phyloP scores from a whole-genome alignment of 1,139 yeast species.

The Yamadazyma diospyri region DNA sequence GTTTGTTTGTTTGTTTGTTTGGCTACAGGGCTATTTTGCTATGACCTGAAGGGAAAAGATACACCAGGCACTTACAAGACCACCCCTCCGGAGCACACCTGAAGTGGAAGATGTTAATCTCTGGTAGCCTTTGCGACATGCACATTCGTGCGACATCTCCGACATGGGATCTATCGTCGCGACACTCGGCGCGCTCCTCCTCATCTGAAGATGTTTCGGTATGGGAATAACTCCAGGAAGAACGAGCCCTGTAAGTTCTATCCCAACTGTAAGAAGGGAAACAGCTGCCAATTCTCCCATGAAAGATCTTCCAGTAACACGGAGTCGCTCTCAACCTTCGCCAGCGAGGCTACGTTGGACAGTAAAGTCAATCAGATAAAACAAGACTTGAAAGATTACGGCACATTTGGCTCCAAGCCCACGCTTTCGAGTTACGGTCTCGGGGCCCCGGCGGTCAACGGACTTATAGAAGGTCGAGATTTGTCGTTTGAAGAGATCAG shows the following conservation, averaged over 20 bases:
- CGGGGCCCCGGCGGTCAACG: conserved; percentile 24
- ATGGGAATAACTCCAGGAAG: conserved; percentile 2
- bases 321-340: conserved; percentile 12
- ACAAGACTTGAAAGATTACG: conserved; percentile 14
- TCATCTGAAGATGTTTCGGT: conserved; percentile 3
- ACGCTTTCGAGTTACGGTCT: conserved; percentile 26
- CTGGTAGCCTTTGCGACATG: too few relatives aligned
- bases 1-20: too few relatives aligned
- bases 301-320: conserved; percentile 7
- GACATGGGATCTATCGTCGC: too few relatives aligned
- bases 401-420: conserved; percentile 14
- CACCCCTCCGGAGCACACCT: too few relatives aligned
- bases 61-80: too few relatives aligned
- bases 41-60: too few relatives aligned
- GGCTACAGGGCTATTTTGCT: too few relatives aligned
- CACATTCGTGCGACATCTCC: too few relatives aligned
- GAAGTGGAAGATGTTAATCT: too few relatives aligned
- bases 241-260: conserved; percentile 13
- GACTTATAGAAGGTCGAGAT: conserved; percentile 50
- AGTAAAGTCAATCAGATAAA: conserved; percentile 12
- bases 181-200: too few relatives aligned
- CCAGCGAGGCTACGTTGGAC: conserved; percentile 12
- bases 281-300: conserved; percentile 15
- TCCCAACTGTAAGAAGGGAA: conserved; percentile 17
- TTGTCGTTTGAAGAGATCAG: conserved; percentile 56